These are phyloP conservation scores for Fusarium dlaminii DNA, from an alignment of 2,329 filamentous ascomycete species.

Conservation along the genomic window DNA sequence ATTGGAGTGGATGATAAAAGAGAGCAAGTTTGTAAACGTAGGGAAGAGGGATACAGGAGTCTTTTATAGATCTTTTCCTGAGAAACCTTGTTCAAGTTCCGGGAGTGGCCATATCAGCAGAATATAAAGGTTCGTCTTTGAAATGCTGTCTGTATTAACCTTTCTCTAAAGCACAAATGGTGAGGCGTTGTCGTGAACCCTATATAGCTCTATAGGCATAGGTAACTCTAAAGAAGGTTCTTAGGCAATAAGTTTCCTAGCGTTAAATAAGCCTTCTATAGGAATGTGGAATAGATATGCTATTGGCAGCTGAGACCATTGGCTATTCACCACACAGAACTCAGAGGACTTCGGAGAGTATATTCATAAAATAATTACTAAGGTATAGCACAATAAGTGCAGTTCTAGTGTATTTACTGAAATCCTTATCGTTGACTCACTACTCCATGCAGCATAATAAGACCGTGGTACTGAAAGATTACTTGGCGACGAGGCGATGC, in stretches of 20 bases:
- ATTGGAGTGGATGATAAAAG: fast-evolving
- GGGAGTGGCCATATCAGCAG: fast-evolving
- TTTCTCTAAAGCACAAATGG: not conserved
- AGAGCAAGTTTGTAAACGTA: too few relatives aligned
- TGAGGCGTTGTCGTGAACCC: fast-evolving
- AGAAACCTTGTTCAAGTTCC: not conserved
- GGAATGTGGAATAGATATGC: not conserved
- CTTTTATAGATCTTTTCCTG: not conserved
- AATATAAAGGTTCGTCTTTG: fast-evolving
- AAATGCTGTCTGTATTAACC: not conserved
- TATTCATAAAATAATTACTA: too few relatives aligned
- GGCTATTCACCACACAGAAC: fast-evolving
- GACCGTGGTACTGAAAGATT: fast-evolving
- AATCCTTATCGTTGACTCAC: fast-evolving
- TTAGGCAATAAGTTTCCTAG: too few relatives aligned
- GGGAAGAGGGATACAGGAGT: not conserved
- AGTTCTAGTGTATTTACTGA: fast-evolving
- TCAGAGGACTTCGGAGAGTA: fast-evolving
- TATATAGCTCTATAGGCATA: fast-evolving
- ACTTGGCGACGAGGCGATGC: fast-evolving
- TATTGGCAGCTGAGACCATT: not conserved
- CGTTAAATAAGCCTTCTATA: not conserved
- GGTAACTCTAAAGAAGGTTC: fast-evolving
- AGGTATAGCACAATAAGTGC: fast-evolving
- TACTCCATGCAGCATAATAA: fast-evolving